Percentiles rank a stretch among this genome's conserved stretches.
These are phyloP conservation scores for Zygosaccharomyces gambellarensis DNA, from an alignment of 805 yeast genomes.

Conservation along the genomic window DNA sequence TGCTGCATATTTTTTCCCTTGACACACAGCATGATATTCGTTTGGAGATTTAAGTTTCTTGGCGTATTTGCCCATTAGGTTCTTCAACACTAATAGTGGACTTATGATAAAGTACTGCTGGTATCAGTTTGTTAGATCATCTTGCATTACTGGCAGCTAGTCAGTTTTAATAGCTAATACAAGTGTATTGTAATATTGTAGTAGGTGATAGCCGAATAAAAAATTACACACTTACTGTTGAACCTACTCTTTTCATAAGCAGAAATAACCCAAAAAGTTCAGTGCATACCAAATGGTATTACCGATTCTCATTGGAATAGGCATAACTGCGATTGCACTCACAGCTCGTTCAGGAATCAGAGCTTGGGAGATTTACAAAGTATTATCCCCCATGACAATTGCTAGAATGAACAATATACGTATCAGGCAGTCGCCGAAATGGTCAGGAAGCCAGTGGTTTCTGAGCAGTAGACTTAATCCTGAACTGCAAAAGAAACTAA, in stretches of 20 bases:
- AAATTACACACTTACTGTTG: not conserved
- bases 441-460: conserved; percentile 14
- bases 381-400: conserved; percentile 26
- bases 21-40: not conserved
- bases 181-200: not conserved
- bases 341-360: conserved; percentile 27
- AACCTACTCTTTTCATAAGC: not conserved
- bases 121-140: not conserved
- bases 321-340: conserved; percentile 28
- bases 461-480: conserved; percentile 15
- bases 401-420: conserved; percentile 28
- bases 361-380: conserved; percentile 31
- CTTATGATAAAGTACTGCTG: not conserved
- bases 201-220: not conserved
- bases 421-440: conserved; percentile 9
- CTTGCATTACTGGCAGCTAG: not conserved
- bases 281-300: conserved; percentile 24
- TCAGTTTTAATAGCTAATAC: not conserved
- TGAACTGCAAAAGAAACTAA: conserved; percentile 15
- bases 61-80: not conserved
- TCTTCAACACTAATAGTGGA: not conserved
- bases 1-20: not conserved
- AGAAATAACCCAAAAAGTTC: not conserved
- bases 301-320: conserved; percentile 31
- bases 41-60: not conserved